Evolutionary conservation across 306 rosid genomes (phyloP).

Genomic region (Corylus americana): DNA sequence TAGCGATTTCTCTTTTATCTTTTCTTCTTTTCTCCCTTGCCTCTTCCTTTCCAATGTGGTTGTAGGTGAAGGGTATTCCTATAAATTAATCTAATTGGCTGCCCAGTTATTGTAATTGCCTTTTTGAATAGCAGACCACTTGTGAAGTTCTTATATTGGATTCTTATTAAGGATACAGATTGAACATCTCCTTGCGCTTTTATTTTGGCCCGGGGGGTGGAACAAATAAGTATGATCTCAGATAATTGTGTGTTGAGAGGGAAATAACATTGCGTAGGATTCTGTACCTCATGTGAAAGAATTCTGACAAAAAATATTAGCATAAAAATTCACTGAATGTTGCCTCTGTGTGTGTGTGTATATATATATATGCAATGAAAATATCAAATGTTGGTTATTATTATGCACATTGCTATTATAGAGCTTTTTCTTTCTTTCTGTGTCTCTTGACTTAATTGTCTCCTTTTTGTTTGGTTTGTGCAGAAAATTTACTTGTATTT

Average conservation of each 20-base stretch:
- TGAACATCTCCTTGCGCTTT: not conserved
- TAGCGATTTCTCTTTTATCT: no score
- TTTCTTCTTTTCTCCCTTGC: no score
- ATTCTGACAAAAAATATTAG: not conserved
- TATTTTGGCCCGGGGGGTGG: no score
- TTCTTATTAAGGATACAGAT: not conserved
- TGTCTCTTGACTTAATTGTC: conserved; percentile 12
- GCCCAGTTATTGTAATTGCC: not conserved
- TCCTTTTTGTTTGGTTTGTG: conserved; percentile 30
- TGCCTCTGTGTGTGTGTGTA: not conserved
- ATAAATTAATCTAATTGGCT: not conserved
- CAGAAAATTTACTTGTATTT: conserved; percentile 94
- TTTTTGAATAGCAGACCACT: not conserved
- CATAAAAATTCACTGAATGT: not conserved
- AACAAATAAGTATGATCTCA: not conserved
- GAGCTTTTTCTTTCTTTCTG: not conserved
- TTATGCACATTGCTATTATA: not conserved
- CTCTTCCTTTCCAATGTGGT: not conserved
- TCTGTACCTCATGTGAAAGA: not conserved
- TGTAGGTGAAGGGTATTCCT: not conserved
- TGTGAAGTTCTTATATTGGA: not conserved
- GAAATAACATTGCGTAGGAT: conserved; percentile 7
- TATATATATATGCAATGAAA: not conserved
- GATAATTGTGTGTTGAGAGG: not conserved
- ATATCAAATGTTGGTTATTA: not conserved